phyloP scores from a whole-genome alignment of 202 grass and related monocot species.

The Cymbopogon flexuosus region DNA sequence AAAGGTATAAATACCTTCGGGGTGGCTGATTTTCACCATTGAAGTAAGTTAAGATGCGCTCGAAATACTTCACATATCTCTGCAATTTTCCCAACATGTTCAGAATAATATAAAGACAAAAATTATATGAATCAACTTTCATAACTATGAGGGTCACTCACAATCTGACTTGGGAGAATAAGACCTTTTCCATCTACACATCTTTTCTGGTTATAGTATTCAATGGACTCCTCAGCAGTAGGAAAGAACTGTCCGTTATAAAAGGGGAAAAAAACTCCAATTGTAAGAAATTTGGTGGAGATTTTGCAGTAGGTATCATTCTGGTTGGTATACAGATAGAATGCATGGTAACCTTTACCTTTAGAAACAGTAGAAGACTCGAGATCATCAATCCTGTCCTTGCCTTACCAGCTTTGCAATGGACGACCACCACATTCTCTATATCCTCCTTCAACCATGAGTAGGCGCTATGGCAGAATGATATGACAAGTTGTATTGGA shows the following conservation, averaged over 20 bases:
- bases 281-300: constrained; percentile 7
- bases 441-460: constrained; percentile 99
- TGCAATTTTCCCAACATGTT: constrained; percentile 44
- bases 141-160: constrained; percentile 47
- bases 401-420: constrained; percentile 98
- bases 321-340: constrained; percentile 21
- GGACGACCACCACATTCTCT: constrained; percentile 97
- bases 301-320: background rate
- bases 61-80: constrained; percentile 99
- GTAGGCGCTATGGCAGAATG: constrained; percentile 96
- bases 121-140: background rate
- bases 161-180: constrained; percentile 99
- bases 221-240: constrained; percentile 94
- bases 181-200: constrained; percentile 94
- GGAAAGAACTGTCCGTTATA: constrained; percentile 77
- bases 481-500: constrained; percentile 94
- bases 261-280: background rate
- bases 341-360: constrained; percentile 52
- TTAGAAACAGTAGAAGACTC: constrained; percentile 89
- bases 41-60: constrained; percentile 76
- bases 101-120: constrained; percentile 20
- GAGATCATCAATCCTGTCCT: constrained; percentile 99
- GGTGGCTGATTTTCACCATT: constrained; percentile 93
- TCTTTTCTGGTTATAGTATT: constrained; percentile 99
- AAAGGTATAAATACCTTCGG: constrained; percentile 52